phyloP scores from a whole-genome alignment of 2,329 filamentous ascomycete genomes.

The Paraconiothyrium sp. region DNA sequence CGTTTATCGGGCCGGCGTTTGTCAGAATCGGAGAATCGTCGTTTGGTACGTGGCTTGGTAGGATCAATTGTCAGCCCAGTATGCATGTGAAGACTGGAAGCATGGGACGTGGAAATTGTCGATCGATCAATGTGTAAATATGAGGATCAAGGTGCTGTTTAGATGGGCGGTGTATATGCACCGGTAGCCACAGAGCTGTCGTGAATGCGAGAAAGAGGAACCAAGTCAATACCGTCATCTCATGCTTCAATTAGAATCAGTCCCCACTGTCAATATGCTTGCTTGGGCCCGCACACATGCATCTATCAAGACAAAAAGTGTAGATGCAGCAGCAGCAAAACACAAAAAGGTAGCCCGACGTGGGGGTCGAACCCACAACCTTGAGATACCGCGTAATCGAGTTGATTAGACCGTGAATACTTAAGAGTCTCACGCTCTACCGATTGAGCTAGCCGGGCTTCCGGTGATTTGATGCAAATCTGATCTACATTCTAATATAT shows the following conservation, averaged over 20 bases:
- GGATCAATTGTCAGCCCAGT: not conserved
- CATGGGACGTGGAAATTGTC: too few species aligned
- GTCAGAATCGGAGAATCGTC: not conserved
- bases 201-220: too few species aligned
- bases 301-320: too few species aligned
- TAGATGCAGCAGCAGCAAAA: not conserved
- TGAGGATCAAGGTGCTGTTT: too few species aligned
- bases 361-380: constrained; percentile 10
- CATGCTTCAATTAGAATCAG: too few species aligned
- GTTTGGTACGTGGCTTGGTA: not conserved
- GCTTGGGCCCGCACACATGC: too few species aligned
- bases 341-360: constrained; percentile 5
- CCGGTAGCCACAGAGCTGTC: too few species aligned
- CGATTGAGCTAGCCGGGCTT: constrained; percentile 45
- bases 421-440: constrained; percentile 55
- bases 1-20: not conserved
- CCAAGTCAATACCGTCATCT: too few species aligned
- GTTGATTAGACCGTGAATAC: constrained; percentile 4
- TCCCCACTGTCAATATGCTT: too few species aligned
- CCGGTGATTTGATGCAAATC: not conserved
- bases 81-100: not conserved
- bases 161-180: too few species aligned
- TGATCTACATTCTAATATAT: not conserved
- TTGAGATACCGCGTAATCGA: constrained; percentile 4
- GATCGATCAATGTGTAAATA: too few species aligned